phyloP scores from a whole-genome alignment of 352 stramenopile species.

The Phytophthora capsici region DNA sequence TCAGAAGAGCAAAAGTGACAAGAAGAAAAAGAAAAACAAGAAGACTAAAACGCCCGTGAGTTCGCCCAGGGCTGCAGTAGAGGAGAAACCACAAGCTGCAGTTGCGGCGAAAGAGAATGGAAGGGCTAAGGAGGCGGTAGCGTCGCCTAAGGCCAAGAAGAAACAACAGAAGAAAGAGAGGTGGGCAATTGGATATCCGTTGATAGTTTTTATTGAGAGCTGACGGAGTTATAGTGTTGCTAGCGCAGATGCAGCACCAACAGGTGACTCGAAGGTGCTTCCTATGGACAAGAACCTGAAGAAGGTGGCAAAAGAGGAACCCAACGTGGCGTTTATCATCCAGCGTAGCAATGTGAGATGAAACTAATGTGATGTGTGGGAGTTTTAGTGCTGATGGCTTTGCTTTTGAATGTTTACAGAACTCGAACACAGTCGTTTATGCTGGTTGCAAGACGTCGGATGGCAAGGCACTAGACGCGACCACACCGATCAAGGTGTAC shows the following conservation, averaged over 20 bases:
- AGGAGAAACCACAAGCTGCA: slow-evolving; percentile 23
- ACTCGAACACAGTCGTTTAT: slow-evolving; percentile 89
- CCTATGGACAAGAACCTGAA: slow-evolving; percentile 73
- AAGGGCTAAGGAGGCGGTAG: slow-evolving; percentile 6
- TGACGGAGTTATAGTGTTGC: slow-evolving; percentile 13
- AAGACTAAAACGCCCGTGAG: slow-evolving; percentile 28
- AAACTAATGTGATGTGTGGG: not conserved
- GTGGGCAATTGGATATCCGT: slow-evolving; percentile 2
- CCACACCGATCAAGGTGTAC: slow-evolving; percentile 76
- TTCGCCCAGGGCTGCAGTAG: slow-evolving; percentile 17
- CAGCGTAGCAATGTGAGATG: slow-evolving; percentile 80
- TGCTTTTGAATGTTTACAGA: slow-evolving; percentile 41
- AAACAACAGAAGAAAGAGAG: slow-evolving; percentile 47
- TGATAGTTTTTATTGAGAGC: not conserved
- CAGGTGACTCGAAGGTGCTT: slow-evolving; percentile 34
- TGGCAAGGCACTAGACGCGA: slow-evolving; percentile 53
- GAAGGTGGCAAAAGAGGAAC: slow-evolving; percentile 75
- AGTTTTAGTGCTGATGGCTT: not conserved
- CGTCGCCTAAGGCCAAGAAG: slow-evolving; percentile 40
- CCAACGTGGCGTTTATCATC: slow-evolving; percentile 86
- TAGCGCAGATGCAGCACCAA: slow-evolving; percentile 8
- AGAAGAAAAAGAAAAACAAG: slow-evolving; percentile 56
- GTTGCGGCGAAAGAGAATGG: not conserved
- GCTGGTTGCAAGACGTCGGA: slow-evolving; percentile 52
- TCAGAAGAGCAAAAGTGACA: slow-evolving; percentile 50